Evolutionary conservation across 371 early-diverging fungal genomes (phyloP).

Genomic region (Mortierella sp.): DNA sequence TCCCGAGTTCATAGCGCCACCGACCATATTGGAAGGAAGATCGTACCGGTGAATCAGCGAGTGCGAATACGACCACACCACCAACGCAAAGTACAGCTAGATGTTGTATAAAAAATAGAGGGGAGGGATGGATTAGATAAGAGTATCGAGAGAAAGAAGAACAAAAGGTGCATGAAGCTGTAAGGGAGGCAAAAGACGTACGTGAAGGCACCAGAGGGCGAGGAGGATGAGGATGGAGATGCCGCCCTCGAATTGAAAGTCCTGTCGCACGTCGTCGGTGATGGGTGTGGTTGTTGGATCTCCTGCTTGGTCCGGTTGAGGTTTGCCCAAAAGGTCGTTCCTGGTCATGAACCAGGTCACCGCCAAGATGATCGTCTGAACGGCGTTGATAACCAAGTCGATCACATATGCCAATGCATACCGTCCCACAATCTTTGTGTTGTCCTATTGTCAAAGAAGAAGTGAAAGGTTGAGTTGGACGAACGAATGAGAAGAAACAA

Average conservation of each 20-base stretch:
- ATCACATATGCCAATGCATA: conserved; percentile 49
- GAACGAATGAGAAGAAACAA: background rate
- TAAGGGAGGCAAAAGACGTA: conserved; percentile 11
- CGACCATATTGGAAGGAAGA: conserved; percentile 53
- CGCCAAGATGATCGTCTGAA: conserved; percentile 48
- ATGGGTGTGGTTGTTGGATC: conserved; percentile 32
- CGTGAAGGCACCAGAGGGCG: conserved; percentile 51
- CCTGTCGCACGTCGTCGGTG: conserved; percentile 50
- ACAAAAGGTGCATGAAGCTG: background rate
- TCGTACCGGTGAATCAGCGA: conserved; percentile 55
- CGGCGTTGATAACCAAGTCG: conserved; percentile 47
- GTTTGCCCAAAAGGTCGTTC: conserved; percentile 40
- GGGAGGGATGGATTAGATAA: background rate
- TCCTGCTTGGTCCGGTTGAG: conserved; percentile 40
- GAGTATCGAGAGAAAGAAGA: background rate
- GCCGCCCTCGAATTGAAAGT: conserved; percentile 52
- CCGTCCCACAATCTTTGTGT: conserved; percentile 43
- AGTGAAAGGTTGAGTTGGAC: background rate
- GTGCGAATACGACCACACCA: conserved; percentile 50
- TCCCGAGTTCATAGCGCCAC: conserved; percentile 40
- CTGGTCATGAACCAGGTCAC: conserved; percentile 54
- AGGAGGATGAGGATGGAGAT: conserved; percentile 52
- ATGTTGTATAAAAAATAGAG: background rate
- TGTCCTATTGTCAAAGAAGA: conserved; percentile 27
- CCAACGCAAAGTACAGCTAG: conserved; percentile 55